These are phyloP conservation scores for Candida sonorensis DNA, from an alignment of 805 yeast genomes.

Conservation along the genomic window DNA sequence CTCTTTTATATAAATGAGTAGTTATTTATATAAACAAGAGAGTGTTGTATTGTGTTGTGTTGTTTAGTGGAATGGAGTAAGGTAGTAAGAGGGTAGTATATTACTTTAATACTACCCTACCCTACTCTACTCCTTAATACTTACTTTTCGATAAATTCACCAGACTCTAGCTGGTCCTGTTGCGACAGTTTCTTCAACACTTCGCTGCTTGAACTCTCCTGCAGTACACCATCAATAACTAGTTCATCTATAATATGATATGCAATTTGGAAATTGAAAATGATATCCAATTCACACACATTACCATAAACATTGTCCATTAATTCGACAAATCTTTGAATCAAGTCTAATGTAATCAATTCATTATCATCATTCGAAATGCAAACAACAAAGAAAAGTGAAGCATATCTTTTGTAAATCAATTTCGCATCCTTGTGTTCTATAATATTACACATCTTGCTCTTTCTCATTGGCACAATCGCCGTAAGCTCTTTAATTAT, in stretches of 20 bases:
- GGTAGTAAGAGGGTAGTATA: no score
- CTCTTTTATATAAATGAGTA: no score
- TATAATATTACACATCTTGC: constrained; percentile 92
- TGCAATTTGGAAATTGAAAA: constrained; percentile 91
- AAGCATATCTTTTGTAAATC: constrained; percentile 88
- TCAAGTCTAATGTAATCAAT: constrained; percentile 72
- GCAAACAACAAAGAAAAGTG: constrained; percentile 84
- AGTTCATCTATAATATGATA: constrained; percentile 89
- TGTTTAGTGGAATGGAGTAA: no score
- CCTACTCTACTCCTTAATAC: no score
- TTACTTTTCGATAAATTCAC: constrained; percentile 17
- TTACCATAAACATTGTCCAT: constrained; percentile 95
- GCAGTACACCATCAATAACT: constrained; percentile 78
- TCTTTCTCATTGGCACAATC: constrained; percentile 72
- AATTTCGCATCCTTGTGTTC: constrained; percentile 83
- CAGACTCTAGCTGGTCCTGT: constrained; percentile 75
- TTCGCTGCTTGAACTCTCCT: constrained; percentile 77
- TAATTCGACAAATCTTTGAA: constrained; percentile 91
- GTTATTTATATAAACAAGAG: no score
- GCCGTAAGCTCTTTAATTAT: constrained; percentile 83
- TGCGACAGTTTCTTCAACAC: constrained; percentile 70
- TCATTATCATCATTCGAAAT: constrained; percentile 83
- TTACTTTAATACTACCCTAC: no score
- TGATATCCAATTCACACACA: constrained; percentile 94
- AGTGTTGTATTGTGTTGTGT: no score